A percentile compares a stretch with the other conserved stretches of the same genome.
phyloP scores from a whole-genome alignment of 305 asterid genomes.

The Fraxinus greggii region DNA sequence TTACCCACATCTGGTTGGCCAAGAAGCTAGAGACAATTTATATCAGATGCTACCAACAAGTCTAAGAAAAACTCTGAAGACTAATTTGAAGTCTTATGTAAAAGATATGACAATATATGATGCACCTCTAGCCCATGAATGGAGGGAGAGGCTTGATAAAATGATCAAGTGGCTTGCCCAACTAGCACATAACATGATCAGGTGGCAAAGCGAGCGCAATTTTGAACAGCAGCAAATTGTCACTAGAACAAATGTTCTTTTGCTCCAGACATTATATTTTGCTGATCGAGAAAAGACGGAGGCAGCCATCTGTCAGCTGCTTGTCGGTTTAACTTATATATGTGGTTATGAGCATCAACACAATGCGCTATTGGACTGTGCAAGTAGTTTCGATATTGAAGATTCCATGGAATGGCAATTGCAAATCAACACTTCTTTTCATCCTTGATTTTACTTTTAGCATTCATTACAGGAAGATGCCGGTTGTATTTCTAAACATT shows the following conservation, averaged over 20 bases:
- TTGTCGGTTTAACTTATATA: slow-evolving; percentile 79
- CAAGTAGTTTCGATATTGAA: slow-evolving; percentile 81
- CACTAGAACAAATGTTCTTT: slow-evolving; percentile 64
- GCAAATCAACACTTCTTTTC: slow-evolving; percentile 50
- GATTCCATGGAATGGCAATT: slow-evolving; percentile 83
- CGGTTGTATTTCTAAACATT: slow-evolving; percentile 25
- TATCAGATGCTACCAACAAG: slow-evolving; percentile 89
- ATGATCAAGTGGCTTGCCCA: slow-evolving; percentile 76
- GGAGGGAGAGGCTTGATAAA: slow-evolving; percentile 66
- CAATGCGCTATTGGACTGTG: slow-evolving; percentile 81
- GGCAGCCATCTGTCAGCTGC: slow-evolving; percentile 69
- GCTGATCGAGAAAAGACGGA: slow-evolving; percentile 76
- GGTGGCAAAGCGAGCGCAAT: slow-evolving; percentile 91
- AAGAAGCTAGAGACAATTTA: slow-evolving; percentile 86
- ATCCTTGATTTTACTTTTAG: slow-evolving; percentile 29
- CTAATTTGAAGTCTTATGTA: slow-evolving; percentile 50
- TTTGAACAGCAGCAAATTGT: slow-evolving; percentile 87
- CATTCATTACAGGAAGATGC: slow-evolving; percentile 1
- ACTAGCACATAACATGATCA: slow-evolving; percentile 81
- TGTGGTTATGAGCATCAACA: slow-evolving; percentile 93
- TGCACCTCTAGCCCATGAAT: slow-evolving; percentile 79
- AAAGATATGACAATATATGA: slow-evolving; percentile 73
- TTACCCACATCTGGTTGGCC: slow-evolving; percentile 90
- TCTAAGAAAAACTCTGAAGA: slow-evolving; percentile 60
- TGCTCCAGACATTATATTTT: slow-evolving; percentile 80